Evolutionary conservation across 176 grass and related monocot genomes (phyloP).

Genomic region (Paspalum notatum): DNA sequence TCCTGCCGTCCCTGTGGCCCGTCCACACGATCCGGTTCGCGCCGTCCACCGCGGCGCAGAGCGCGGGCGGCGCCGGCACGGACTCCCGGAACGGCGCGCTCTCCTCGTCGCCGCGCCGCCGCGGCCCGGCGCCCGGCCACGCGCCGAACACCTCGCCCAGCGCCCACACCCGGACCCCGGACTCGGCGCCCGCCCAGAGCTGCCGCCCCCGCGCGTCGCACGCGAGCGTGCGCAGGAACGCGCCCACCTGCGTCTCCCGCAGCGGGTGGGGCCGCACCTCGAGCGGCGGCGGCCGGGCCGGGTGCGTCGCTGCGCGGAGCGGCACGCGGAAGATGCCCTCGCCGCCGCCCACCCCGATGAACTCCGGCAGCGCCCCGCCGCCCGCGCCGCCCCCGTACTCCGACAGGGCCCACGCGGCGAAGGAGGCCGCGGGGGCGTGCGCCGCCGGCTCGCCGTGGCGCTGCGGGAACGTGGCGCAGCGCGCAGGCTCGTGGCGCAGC

Average conservation of each 20-base stretch:
- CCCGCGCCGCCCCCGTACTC: slow-evolving; percentile 46
- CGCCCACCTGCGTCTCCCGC: slow-evolving; percentile 87
- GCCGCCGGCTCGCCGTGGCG: not conserved
- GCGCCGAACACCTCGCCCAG: slow-evolving; percentile 56
- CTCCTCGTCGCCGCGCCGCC: slow-evolving; percentile 74
- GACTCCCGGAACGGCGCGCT: slow-evolving; percentile 76
- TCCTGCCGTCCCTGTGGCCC: slow-evolving; percentile 87
- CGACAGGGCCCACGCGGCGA: slow-evolving; percentile 27
- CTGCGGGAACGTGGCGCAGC: slow-evolving; percentile 20
- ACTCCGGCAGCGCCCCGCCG: slow-evolving; percentile 56
- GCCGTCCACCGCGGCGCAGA: slow-evolving; percentile 69
- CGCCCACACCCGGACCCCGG: slow-evolving; percentile 65
- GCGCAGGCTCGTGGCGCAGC: slow-evolving; percentile 26
- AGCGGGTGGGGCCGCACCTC: slow-evolving; percentile 82
- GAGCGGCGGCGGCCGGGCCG: slow-evolving; percentile 68
- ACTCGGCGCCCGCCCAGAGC: slow-evolving; percentile 84
- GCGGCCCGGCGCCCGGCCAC: slow-evolving; percentile 4
- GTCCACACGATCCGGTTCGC: slow-evolving; percentile 71
- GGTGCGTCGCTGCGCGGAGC: slow-evolving; percentile 68
- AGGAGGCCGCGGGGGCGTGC: slow-evolving; percentile 14
- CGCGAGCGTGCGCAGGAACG: slow-evolving; percentile 73
- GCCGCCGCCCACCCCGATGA: slow-evolving; percentile 70
- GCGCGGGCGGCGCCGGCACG: slow-evolving; percentile 51
- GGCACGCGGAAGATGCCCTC: slow-evolving; percentile 77
- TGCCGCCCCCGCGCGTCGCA: slow-evolving; percentile 48